Evolutionary conservation across 2,329 filamentous ascomycete species (phyloP), one percentile per base, ranked within the genome.

Genomic region (Fusarium xylarioides): DNA sequence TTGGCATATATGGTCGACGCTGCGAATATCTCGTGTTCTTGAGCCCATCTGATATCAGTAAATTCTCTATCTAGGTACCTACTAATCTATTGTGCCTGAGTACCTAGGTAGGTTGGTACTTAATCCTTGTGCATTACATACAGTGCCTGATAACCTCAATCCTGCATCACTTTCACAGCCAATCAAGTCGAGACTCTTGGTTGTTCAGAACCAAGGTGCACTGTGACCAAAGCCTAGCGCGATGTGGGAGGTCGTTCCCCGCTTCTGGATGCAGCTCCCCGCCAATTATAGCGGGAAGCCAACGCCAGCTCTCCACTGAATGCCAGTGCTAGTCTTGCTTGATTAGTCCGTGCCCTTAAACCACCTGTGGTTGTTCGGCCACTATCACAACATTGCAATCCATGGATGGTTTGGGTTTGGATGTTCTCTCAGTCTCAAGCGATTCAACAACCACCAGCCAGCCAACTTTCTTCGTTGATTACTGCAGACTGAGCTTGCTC

Each of bases 341-440:
- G 55, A 55, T 44, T 76, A 71, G 73, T 6, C 73, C 59, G 67
- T 74, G 71, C 68, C 18, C 44, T n/a, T 26, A 64, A 60, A 56
- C 67, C 70, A 66, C 70, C 65, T 67, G 70, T 74, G 63, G 66
- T 66, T 14, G 53, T 70, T 65, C 37, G 44, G 72, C 56, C 66
- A 74, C 75, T 71, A 77, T 77, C 68, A 73, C 68, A 58, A 55
- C 68, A 60, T 71, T 76, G 62, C 63, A 73, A 23, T 50, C 16
- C 47, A 23, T 35, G 32, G 49, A 32, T 47, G 26, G 44, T 21
- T 30, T 47, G 26, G 19, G 44, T 21, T 69, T 76, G 66, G 66
- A 76, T 58, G 67, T 40, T 58, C 56, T 38, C 47, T 32, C 21
- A 32, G 28, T 49, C 62, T 74, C 59, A 32, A 69, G 30, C 44